These are phyloP conservation scores for Cladosporium sp. DNA, from an alignment of 2,329 filamentous ascomycete genomes.

Conservation along the genomic window DNA sequence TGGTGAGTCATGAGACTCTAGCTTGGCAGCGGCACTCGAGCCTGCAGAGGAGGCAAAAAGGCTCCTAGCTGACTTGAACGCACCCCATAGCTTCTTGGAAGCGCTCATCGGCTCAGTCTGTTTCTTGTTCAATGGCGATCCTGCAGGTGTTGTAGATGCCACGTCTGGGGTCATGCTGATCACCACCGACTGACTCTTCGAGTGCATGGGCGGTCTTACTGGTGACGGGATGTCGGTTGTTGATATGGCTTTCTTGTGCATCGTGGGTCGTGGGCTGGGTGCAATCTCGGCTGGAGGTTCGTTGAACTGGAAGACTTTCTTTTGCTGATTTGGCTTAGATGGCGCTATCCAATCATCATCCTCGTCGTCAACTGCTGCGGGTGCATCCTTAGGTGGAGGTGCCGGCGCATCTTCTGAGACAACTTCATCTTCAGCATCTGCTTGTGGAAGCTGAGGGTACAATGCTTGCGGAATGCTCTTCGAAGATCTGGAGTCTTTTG, in stretches of 20 bases:
- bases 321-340: slow-evolving; percentile 26
- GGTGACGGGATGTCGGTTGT: slow-evolving; percentile 48
- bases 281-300: neutral
- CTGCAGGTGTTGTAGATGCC: slow-evolving; percentile 56
- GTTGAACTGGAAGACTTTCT: slow-evolving; percentile 7
- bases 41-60: slow-evolving; percentile 75
- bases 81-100: slow-evolving; percentile 89
- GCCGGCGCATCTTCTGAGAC: neutral
- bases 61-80: slow-evolving; percentile 82
- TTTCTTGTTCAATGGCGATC: slow-evolving; percentile 54
- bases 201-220: slow-evolving; percentile 44
- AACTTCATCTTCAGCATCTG: neutral
- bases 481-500: slow-evolving; percentile 47
- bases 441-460: slow-evolving; percentile 44
- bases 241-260: slow-evolving; percentile 40
- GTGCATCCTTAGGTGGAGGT: slow-evolving; percentile 12
- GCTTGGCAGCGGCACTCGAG: slow-evolving; percentile 58
- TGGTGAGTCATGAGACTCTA: slow-evolving; percentile 47
- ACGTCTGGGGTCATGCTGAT: slow-evolving; percentile 41
- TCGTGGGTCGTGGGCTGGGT: slow-evolving; percentile 32
- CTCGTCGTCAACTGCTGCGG: slow-evolving; percentile 42
- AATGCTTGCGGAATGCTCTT: slow-evolving; percentile 40
- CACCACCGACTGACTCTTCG: slow-evolving; percentile 57
- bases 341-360: slow-evolving; percentile 63
- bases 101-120: slow-evolving; percentile 78